Percentiles rank a stretch among this genome's conserved stretches.
These are phyloP conservation scores for Clathrus columnatus DNA, from an alignment of 768 basidiomycete genomes.

Conservation along the genomic window DNA sequence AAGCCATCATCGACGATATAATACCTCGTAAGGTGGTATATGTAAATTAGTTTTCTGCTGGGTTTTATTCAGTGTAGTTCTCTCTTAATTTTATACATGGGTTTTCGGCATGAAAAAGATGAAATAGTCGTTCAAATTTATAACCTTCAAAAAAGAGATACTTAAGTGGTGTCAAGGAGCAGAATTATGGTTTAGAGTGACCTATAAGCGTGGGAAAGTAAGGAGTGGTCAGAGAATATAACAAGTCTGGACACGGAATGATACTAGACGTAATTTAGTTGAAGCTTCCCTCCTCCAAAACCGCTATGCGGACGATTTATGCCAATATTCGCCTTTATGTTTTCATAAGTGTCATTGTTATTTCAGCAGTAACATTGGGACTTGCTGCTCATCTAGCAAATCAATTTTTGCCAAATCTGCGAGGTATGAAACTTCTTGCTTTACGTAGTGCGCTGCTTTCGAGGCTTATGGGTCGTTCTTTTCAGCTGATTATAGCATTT, in stretches of 20 bases:
- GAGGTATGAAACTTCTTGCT: slow-evolving; percentile 37
- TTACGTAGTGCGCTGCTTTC: not conserved
- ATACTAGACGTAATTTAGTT: not conserved
- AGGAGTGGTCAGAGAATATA: too few relatives aligned
- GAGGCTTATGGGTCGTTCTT: not conserved
- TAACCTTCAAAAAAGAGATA: too few relatives aligned
- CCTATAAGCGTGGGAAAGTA: too few relatives aligned
- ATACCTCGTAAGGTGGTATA: not conserved
- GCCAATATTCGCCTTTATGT: not conserved
- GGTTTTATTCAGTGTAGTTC: not conserved
- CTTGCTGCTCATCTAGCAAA: slow-evolving; percentile 58
- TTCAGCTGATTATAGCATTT: slow-evolving; percentile 63
- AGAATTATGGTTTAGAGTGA: too few relatives aligned
- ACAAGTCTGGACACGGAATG: not conserved
- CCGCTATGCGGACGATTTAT: slow-evolving; percentile 1
- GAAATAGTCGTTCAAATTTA: too few relatives aligned
- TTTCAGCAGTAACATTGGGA: slow-evolving; percentile 49
- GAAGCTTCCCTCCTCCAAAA: not conserved
- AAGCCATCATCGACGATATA: slow-evolving; percentile 1
- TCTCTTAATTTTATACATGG: not conserved
- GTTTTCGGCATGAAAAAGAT: not conserved
- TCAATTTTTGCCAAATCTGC: slow-evolving; percentile 55
- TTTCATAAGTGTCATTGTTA: slow-evolving; percentile 24
- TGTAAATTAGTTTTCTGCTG: not conserved
- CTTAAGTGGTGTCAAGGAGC: too few relatives aligned